A percentile compares a stretch with the other conserved stretches of the same genome.
Evolutionary conservation across 176 grass and related monocot species (phyloP).

Genomic region (Calamus simplicifolius): DNA sequence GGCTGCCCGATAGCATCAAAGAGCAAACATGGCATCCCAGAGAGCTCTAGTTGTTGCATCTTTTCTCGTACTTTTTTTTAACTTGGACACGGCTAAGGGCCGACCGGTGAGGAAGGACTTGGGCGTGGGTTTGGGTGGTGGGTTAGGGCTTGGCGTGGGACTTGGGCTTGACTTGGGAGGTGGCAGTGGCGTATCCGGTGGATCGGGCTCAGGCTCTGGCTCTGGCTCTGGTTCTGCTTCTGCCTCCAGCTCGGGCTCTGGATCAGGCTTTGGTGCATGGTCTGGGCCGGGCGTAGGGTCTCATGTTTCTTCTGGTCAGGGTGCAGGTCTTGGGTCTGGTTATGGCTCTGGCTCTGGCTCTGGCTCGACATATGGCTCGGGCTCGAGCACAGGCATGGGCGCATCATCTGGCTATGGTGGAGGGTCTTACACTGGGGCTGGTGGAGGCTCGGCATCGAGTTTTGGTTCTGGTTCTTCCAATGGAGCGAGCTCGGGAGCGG

Average conservation of each 20-base stretch:
- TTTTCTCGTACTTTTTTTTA: constrained; percentile 19
- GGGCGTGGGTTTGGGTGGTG: constrained; percentile 29
- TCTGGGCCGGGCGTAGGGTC: constrained; percentile 4
- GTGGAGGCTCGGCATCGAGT: constrained; percentile 7
- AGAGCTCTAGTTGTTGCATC: constrained; percentile 4
- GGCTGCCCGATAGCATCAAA: neutral
- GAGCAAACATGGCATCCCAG: constrained; percentile 26
- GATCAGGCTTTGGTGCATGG: constrained; percentile 23
- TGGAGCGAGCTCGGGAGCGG: neutral
- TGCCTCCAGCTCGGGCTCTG: constrained; percentile 22
- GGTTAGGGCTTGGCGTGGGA: constrained; percentile 14
- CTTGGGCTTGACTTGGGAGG: constrained; percentile 18
- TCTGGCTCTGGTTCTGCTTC: constrained; percentile 6
- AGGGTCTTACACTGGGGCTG: constrained; percentile 6
- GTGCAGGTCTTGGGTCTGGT: constrained; percentile 4
- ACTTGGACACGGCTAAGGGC: constrained; percentile 9
- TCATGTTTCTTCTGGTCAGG: neutral
- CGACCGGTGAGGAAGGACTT: constrained; percentile 43
- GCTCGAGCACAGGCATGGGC: neutral
- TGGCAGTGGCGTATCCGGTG: constrained; percentile 11
- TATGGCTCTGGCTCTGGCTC: constrained; percentile 11
- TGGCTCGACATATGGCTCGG: constrained; percentile 9
- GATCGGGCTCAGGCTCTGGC: neutral
- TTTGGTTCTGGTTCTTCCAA: constrained; percentile 1
- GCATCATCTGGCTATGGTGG: neutral